Evolutionary conservation across 1,139 yeast genomes (phyloP), one percentile per base, ranked within the genome.

Genomic region (Scheffersomyces lignicola): DNA sequence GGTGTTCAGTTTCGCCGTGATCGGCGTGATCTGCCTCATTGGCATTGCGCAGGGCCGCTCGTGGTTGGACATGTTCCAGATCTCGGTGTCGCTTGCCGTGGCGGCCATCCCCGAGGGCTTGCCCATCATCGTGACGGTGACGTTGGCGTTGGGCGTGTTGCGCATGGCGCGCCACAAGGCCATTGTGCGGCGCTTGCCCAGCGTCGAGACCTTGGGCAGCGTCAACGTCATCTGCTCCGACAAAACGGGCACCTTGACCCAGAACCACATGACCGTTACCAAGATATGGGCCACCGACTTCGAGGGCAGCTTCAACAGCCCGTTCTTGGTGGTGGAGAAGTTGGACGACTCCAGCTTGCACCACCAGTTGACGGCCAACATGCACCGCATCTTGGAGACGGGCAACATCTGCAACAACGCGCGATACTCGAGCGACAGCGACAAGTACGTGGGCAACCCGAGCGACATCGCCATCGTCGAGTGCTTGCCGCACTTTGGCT

Each of bases 31-130:
- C 53, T 89, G 96, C 51, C 53, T 90, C 20, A 72, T 90, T 48
- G 98, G 97, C 39, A 73, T 92, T 15, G 38, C 86, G 33, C 96
- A 90, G 65, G 97, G 97, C 34, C 83, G 95, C 43, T 75, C 86
- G 7, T 88, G 96, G 96, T 71, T 92, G 41, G 97, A 90, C 44
- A 92, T 92, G 96, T 90, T 92, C 62, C 96, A 92, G 56, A 89
- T 92, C 41, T 87, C 96, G 2, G 97, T 92, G 8, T 88, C 96
- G 3, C 71, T 92, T 44, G 97, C 97, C 1, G 97, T 92, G 10
- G 98, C 98, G 32, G 97, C 97, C 2, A 90, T 92, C 47, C 98
- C 98, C 3, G 98, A 92, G 62, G 97, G 97, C 38, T 73, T 92
- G 45, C 97, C 97, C 0, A 90, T 92, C 51, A 90, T 92, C 56